Conservation (phyloP, 78 protist species). For the Dictyostelium discoideum region DNA sequence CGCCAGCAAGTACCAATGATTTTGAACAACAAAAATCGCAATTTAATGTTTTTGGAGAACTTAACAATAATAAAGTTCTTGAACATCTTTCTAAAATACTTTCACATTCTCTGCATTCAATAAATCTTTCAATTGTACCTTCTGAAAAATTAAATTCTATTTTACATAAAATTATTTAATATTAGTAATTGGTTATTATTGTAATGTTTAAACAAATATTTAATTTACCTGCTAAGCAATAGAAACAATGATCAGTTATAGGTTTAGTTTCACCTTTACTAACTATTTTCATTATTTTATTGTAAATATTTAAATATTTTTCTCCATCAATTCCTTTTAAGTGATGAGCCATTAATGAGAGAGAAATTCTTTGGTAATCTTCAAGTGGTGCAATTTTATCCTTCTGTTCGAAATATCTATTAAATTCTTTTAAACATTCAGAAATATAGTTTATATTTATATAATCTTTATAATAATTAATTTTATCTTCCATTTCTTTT, state of each 20-base stretch:
- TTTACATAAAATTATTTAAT: background rate
- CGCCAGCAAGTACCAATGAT: background rate
- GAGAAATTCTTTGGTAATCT: background rate
- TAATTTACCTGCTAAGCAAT: background rate
- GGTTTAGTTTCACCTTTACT: background rate
- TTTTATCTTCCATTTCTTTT: background rate
- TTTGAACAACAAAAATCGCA: background rate
- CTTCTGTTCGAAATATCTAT: background rate
- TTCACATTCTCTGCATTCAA: background rate
- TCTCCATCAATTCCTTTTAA: background rate
- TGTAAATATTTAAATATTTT: background rate
- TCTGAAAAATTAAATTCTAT: background rate
- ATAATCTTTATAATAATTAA: background rate
- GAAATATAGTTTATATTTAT: background rate
- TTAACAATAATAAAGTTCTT: background rate
- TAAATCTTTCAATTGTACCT: background rate
- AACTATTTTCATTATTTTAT: background rate
- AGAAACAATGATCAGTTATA: background rate
- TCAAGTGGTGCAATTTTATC: background rate
- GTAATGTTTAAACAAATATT: background rate
- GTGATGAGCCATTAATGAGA: background rate
- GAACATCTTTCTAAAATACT: slow-evolving; percentile 12
- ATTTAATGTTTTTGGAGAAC: slow-evolving; percentile 4
- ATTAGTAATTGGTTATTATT: background rate
- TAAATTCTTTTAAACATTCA: background rate